Percentiles rank a stretch among this genome's conserved stretches.
Conservation (phyloP, 1,139 yeast genomes). For the Candida gigantensis region DNA sequence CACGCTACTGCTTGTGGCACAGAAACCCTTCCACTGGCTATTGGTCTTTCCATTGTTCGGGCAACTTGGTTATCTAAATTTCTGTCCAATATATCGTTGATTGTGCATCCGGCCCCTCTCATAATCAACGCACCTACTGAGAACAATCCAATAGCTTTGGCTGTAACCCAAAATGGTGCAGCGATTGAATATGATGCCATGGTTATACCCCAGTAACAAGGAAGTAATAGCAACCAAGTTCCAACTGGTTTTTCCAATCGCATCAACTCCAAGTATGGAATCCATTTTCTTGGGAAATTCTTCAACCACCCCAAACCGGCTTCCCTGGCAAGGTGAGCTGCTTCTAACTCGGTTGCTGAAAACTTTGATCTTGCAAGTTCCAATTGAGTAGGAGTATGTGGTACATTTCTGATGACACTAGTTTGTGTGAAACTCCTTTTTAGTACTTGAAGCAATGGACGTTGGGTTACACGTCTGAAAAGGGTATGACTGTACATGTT, state of each 20-base stretch:
- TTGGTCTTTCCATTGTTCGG: constrained; percentile 85
- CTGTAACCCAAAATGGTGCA: constrained; percentile 66
- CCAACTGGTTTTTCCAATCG: constrained; percentile 95
- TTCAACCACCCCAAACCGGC: constrained; percentile 63
- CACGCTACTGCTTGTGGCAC: constrained; percentile 73
- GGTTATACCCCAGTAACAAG: constrained; percentile 78
- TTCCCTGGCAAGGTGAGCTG: constrained; percentile 57
- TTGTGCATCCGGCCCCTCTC: constrained; percentile 98
- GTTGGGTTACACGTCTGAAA: constrained; percentile 3
- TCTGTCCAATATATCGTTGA: constrained; percentile 85
- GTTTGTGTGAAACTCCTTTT: constrained; percentile 5
- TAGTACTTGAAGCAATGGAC: neutral
- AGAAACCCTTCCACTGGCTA: constrained; percentile 82
- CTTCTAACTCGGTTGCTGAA: constrained; percentile 54
- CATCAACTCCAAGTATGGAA: constrained; percentile 91
- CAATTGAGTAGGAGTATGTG: constrained; percentile 8
- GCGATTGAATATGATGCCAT: constrained; percentile 79
- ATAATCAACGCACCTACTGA: constrained; percentile 83
- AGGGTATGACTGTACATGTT: constrained; percentile 2
- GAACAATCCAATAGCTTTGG: constrained; percentile 63
- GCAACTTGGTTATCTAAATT: constrained; percentile 82
- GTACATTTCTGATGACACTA: constrained; percentile 3
- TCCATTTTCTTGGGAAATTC: constrained; percentile 66
- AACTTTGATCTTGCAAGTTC: constrained; percentile 28
- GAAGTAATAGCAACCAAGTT: constrained; percentile 76